Percentiles rank a stretch among this genome's conserved stretches.
phyloP scores from a whole-genome alignment of 2,329 filamentous ascomycete species.

The Pseudocercospora cruenta region DNA sequence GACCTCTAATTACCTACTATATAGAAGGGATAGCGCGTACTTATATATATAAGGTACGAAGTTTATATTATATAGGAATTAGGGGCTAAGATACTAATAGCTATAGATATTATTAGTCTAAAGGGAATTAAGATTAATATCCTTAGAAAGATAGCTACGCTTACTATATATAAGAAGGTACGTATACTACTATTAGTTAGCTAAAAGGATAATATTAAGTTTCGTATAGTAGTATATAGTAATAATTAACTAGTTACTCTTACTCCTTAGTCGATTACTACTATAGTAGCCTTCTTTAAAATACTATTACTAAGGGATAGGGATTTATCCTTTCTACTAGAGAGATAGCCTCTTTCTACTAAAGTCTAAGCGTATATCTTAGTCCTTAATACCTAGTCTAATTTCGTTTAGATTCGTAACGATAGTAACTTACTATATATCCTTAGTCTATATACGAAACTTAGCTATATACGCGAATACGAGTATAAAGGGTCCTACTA shows the following conservation, averaged over 20 bases:
- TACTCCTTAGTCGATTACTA: not conserved
- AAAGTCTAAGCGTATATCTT: not conserved
- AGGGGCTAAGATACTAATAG: not conserved
- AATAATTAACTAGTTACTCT: not conserved
- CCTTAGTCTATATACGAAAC: not conserved
- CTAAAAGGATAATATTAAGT: not conserved
- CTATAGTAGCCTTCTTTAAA: too few species aligned
- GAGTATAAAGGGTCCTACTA: not conserved
- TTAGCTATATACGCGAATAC: not conserved
- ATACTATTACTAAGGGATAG: too few species aligned
- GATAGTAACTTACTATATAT: not conserved
- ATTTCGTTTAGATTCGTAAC: not conserved
- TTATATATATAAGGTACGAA: not conserved
- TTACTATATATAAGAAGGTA: not conserved
- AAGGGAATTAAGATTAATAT: not conserved
- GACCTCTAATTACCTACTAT: not conserved
- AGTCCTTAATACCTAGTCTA: not conserved
- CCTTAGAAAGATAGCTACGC: not conserved
- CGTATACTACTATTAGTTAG: not conserved
- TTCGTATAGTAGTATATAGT: not conserved
- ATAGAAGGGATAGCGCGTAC: not conserved
- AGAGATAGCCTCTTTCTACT: too few species aligned
- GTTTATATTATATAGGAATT: not conserved
- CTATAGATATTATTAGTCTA: not conserved
- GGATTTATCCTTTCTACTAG: too few species aligned